Conservation (phyloP, 2,329 filamentous ascomycete species). For the Xylariaceae sp. region DNA sequence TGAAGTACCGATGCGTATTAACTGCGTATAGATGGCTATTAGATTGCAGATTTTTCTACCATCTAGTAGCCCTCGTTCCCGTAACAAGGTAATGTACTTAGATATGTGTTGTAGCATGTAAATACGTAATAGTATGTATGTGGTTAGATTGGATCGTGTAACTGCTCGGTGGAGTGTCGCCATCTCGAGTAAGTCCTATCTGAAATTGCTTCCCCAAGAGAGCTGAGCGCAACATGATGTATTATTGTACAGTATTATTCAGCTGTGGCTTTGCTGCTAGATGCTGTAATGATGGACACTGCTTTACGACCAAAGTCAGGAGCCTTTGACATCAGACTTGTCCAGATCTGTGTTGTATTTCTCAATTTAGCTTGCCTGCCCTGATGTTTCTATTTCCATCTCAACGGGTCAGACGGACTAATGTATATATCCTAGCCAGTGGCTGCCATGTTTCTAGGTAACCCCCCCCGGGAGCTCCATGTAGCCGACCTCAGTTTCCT, state of each 20-base stretch:
- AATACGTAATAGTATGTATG: too few species aligned
- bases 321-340: constrained; percentile 11
- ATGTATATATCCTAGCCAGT: constrained; percentile 26
- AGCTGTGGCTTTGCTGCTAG: constrained; percentile 38
- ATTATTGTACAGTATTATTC: too few species aligned
- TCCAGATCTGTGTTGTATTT: constrained; percentile 7
- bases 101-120: too few species aligned
- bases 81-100: too few species aligned
- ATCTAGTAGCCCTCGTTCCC: too few species aligned
- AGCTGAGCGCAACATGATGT: too few species aligned
- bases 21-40: too few species aligned
- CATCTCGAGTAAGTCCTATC: constrained; percentile 1
- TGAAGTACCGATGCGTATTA: constrained; percentile 2
- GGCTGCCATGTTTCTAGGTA: constrained; percentile 3
- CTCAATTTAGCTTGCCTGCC: background rate
- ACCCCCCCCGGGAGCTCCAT: too few species aligned
- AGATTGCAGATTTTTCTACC: too few species aligned
- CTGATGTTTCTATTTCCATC: constrained; percentile 27
- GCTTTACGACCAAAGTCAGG: too few species aligned
- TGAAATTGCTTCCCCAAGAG: too few species aligned
- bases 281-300: constrained; percentile 37
- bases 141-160: constrained; percentile 17
- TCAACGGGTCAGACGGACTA: constrained; percentile 15
- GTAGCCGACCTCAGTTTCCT: constrained; percentile 12
- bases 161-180: constrained; percentile 13